Percentiles rank a stretch among this genome's conserved stretches.
Conservation (phyloP, 257 asterid genomes). For the Solanum etuberosum region DNA sequence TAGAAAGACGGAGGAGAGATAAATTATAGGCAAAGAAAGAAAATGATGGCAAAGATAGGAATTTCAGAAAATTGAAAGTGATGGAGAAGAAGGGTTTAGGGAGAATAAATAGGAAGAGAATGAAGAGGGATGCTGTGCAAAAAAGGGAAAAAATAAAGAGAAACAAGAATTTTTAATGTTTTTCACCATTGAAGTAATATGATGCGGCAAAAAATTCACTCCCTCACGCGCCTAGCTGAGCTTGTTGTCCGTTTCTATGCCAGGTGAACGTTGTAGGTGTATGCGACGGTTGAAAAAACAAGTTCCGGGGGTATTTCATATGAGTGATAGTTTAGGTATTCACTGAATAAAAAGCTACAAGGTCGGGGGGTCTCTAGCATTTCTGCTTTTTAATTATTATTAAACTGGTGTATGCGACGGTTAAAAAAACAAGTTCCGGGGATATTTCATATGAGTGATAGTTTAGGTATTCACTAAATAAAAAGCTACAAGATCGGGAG, state of each 20-base stretch:
- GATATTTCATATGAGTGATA: not conserved
- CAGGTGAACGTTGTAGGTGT: not conserved
- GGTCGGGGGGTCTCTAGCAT: not conserved
- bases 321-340: not conserved
- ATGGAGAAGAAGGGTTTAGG: not conserved
- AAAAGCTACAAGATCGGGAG: not conserved
- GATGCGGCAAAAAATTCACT: not conserved
- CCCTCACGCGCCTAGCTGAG: not conserved
- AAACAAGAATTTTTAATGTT: not conserved
- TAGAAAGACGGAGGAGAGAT: not conserved
- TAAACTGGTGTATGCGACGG: not conserved
- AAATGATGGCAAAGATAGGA: not conserved
- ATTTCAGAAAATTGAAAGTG: not conserved
- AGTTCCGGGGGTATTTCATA: not conserved
- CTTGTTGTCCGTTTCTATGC: not conserved
- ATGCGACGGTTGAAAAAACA: not conserved
- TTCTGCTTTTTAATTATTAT: no score
- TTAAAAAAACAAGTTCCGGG: not conserved
- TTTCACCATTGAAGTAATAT: not conserved
- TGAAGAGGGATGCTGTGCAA: not conserved
- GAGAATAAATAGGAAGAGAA: not conserved
- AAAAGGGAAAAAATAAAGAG: not conserved
- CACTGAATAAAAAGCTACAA: not conserved
- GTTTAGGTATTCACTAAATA: not conserved
- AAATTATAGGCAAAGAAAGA: not conserved